Base-by-base conservation (phyloP, 257 asterid species). In the Jaltomata sinuosa region DNA sequence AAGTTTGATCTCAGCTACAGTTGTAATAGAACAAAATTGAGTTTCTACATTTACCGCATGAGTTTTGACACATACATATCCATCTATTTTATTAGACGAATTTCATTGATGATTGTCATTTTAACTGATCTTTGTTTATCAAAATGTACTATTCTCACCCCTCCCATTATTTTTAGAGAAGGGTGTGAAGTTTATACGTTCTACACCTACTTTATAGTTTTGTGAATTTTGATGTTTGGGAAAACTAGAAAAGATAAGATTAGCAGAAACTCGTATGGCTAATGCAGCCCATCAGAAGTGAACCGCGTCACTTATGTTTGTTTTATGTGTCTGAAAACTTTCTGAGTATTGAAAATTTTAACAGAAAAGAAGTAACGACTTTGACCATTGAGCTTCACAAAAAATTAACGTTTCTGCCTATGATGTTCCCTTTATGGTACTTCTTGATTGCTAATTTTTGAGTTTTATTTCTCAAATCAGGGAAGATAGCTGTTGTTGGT, bases 401-500 rank as follows among this genome's bases (percentile, higher is more conserved):
- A 11, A 0, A 5, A n/a, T 14, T 2, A 21, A 12, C 32, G 10
- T 71, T 40, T 71, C 80, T 40, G n/a, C 34, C 34, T 40, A 40
- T n/a, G 55, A 72, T 72, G 12, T 22, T 42, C 21, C 80, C 36
- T 72, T 71, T 72, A 72, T 74, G 38, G 42, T 64, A 16, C 54
- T 8, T 40, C 68, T 38, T 74, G 40, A 68, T 32, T 53, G 25
- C 42, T 79, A 78, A 11, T 45, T 49, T 32, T n/a, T 29, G 69
- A 59, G 62, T 22, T 84, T 54, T 68, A 25, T 71, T 80, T 65
- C 49, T 81, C 83, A 79, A n/a, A 88, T 86, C 97, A 97, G 99
- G 99, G 81, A 97, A 97, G 91, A 91, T 97, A 84, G 99, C 99
- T 72, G 98, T 97, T 65, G 88, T 97, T 27, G 98, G 99, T 59